Base-by-base conservation (phyloP, 1,139 yeast genomes). In the Scheffersomyces parashehatae region DNA sequence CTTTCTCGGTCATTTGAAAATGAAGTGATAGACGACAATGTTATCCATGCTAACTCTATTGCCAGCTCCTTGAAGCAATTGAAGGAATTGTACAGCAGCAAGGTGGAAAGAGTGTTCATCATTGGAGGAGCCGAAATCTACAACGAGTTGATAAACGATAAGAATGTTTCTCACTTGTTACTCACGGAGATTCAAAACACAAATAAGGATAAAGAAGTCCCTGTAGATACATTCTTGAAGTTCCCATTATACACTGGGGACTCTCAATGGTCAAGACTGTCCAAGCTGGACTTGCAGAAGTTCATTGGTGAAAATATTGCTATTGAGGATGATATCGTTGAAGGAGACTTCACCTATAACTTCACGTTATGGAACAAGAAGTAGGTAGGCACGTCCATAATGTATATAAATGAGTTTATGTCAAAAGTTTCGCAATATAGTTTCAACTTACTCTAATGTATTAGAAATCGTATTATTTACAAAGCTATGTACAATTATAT, bases 51-150 rank as follows among this genome's bases (percentile, higher is more conserved):
- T 13, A 64, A 66, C 29, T 75, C 83, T 1, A 58, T 85, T 29
- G 75, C 74, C 11, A 64, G 64, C 2, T 81, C 83, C 0, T 50
- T 83, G 24, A 46, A 56, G 0, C 53, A 51, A 6, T 56, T 70
- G 28, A 44, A 53, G 11, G 29, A 42, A 9, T 44, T 46, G 31
- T 36, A 46, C 13, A 12, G 20, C 6, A 29, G 48, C 40, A 38
- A 46, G 11, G 54, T 83, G 14, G 85, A 82, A 43, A 76, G 80
- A 43, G 73, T 91, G 1, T 93, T 83, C 59, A 75, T 95, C 30
- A 93, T 93, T 50, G 99, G 99, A 3, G 99, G 99, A 1, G 93
- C 95, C 1, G 93, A 91, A 61, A 72, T 93, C 6, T 93, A 93
- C 67, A 76, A 79, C 42, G 73, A 80, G 36, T 74, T 82, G 26